Evolutionary conservation across 768 basidiomycete genomes (phyloP).

Genomic region (Gymnopilus dilepis): DNA sequence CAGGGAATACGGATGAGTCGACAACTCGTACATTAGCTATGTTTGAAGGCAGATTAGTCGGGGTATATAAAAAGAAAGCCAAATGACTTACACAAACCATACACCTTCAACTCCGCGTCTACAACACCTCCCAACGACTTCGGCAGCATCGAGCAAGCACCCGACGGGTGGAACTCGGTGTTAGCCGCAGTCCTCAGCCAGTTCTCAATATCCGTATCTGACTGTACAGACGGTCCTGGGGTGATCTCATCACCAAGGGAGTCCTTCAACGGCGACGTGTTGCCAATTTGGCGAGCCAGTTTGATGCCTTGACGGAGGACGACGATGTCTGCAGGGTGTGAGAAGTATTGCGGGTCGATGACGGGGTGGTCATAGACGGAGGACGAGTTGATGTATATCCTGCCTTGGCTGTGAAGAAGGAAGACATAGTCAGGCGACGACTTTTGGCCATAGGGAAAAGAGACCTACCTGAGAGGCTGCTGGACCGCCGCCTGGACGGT

Average conservation of each 20-base stretch:
- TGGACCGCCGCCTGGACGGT: slow-evolving; percentile 71
- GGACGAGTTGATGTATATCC: slow-evolving; percentile 60
- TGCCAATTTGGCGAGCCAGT: slow-evolving; percentile 60
- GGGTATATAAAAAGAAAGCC: not conserved
- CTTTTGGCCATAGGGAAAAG: not conserved
- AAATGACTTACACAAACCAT: slow-evolving; percentile 28
- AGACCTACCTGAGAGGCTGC: slow-evolving; percentile 56
- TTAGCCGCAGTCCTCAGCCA: slow-evolving; percentile 50
- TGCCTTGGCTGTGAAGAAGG: slow-evolving; percentile 17
- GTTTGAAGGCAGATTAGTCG: not conserved
- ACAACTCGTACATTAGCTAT: slow-evolving; percentile 59
- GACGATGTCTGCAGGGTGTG: slow-evolving; percentile 53
- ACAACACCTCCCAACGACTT: slow-evolving; percentile 37
- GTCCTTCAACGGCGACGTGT: slow-evolving; percentile 53
- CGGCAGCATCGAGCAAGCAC: slow-evolving; percentile 37
- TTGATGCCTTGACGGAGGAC: slow-evolving; percentile 65
- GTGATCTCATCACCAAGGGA: slow-evolving; percentile 35
- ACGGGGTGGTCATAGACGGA: slow-evolving; percentile 63
- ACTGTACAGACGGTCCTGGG: slow-evolving; percentile 43
- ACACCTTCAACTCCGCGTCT: slow-evolving; percentile 38
- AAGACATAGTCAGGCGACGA: not conserved
- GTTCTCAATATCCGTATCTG: slow-evolving; percentile 59
- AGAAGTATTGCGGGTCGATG: slow-evolving; percentile 72
- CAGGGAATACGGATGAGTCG: slow-evolving; percentile 62
- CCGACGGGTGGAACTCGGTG: slow-evolving; percentile 64